A percentile compares a stretch with the other conserved stretches of the same genome.
phyloP scores from a whole-genome alignment of 1,139 yeast species.

The Pichia sp. region DNA sequence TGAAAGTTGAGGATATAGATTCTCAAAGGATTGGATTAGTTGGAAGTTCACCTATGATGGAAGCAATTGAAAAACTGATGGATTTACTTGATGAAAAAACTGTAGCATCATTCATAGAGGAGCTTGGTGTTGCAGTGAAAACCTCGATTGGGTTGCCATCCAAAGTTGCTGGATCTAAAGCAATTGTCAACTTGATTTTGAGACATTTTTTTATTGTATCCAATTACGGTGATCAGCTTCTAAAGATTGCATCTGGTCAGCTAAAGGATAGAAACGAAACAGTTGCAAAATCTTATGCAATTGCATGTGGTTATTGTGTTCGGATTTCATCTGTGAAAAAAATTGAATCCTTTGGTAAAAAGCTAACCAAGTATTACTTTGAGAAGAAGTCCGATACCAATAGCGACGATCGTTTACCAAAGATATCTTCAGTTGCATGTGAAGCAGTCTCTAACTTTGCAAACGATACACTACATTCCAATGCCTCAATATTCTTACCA shows the following conservation, averaged over 20 bases:
- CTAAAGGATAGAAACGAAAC: slow-evolving; percentile 69
- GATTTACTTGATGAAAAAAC: slow-evolving; percentile 50
- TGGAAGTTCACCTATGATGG: slow-evolving; percentile 85
- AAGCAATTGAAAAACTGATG: slow-evolving; percentile 69
- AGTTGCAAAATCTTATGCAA: slow-evolving; percentile 70
- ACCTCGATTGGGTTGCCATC: slow-evolving; percentile 87
- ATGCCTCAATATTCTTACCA: slow-evolving; percentile 68
- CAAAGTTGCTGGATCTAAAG: slow-evolving; percentile 80
- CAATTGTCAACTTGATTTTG: slow-evolving; percentile 60
- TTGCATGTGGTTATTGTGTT: slow-evolving; percentile 75
- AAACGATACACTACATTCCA: slow-evolving; percentile 59
- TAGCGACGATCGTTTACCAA: slow-evolving; percentile 26
- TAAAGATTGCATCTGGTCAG: slow-evolving; percentile 56
- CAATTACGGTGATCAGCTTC: slow-evolving; percentile 60
- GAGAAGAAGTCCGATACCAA: slow-evolving; percentile 36
- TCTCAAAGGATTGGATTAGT: slow-evolving; percentile 70
- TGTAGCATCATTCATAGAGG: slow-evolving; percentile 50
- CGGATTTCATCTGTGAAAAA: slow-evolving; percentile 56
- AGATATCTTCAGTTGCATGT: slow-evolving; percentile 60
- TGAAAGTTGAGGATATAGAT: slow-evolving; percentile 70
- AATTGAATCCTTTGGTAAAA: slow-evolving; percentile 50
- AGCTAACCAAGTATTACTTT: slow-evolving; percentile 57
- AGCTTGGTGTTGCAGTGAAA: slow-evolving; percentile 49
- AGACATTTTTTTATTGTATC: slow-evolving; percentile 51
- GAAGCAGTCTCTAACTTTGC: slow-evolving; percentile 69